These are phyloP conservation scores for Amoeboaphelidium occidentale DNA, from an alignment of 371 early-diverging fungal species.

Conservation along the genomic window DNA sequence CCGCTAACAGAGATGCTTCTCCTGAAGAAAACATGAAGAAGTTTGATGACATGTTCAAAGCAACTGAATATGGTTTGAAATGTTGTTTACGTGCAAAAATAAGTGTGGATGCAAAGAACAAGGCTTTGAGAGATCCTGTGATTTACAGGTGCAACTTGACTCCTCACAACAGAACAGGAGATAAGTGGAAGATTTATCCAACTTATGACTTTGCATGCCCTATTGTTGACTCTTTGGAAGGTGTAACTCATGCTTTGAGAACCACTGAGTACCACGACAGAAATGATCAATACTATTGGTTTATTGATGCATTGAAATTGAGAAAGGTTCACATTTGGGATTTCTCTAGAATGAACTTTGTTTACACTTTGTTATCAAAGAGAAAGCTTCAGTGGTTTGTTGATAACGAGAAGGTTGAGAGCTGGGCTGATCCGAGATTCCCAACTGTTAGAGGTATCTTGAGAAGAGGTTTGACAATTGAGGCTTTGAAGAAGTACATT, in stretches of 20 bases:
- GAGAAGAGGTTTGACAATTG: slow-evolving; percentile 95
- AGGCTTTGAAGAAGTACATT: slow-evolving; percentile 92
- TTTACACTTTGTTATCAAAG: slow-evolving; percentile 97
- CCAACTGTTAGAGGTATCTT: slow-evolving; percentile 97
- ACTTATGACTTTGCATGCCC: slow-evolving; percentile 99
- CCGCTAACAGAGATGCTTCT: slow-evolving; percentile 57
- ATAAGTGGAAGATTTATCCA: slow-evolving; percentile 93
- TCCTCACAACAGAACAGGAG: slow-evolving; percentile 70
- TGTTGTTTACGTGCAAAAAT: slow-evolving; percentile 98
- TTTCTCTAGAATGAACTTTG: slow-evolving; percentile 90
- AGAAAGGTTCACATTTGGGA: slow-evolving; percentile 82
- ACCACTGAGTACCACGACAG: slow-evolving; percentile 99
- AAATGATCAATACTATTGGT: slow-evolving; percentile 97
- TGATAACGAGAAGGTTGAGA: slow-evolving; percentile 58
- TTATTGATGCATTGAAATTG: slow-evolving; percentile 68
- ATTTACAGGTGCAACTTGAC: slow-evolving; percentile 85
- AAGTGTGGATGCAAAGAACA: slow-evolving; percentile 73
- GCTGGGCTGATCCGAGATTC: slow-evolving; percentile 99
- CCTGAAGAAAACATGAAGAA: slow-evolving; percentile 75
- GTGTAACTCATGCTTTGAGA: slow-evolving; percentile 93
- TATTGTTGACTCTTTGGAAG: slow-evolving; percentile 92
- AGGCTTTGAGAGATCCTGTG: slow-evolving; percentile 97
- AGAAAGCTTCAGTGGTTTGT: slow-evolving; percentile 97
- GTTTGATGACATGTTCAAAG: slow-evolving; percentile 85
- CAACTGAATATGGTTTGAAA: slow-evolving; percentile 49